These are phyloP conservation scores for Malassezia caprae DNA, from an alignment of 1,284 basidiomycete species.

Conservation along the genomic window DNA sequence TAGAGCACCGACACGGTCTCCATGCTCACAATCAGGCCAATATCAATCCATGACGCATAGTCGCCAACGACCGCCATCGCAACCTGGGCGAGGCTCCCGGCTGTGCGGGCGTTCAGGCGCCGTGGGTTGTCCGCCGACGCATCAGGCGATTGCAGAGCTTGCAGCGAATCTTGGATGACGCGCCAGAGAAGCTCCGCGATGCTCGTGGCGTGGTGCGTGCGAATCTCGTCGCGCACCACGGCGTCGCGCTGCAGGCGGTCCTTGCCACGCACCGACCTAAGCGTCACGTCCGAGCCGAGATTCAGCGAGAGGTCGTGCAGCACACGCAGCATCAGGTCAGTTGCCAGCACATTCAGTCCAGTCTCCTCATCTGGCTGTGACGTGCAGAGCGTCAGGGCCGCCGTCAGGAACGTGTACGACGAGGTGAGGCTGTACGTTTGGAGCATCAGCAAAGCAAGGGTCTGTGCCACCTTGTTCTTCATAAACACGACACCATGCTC, in stretches of 20 bases:
- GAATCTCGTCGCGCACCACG: slow-evolving; percentile 44
- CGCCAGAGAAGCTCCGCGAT: slow-evolving; percentile 80
- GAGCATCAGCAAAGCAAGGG: slow-evolving; percentile 86
- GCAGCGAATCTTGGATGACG: slow-evolving; percentile 63
- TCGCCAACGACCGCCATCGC: slow-evolving; percentile 81
- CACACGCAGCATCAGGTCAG: slow-evolving; percentile 51
- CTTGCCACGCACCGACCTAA: slow-evolving; percentile 37
- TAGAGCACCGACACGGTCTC: slow-evolving; percentile 77
- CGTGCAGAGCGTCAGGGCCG: slow-evolving; percentile 44
- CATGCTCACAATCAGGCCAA: slow-evolving; percentile 85
- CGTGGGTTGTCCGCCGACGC: slow-evolving; percentile 47
- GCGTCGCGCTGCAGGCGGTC: slow-evolving; percentile 44
- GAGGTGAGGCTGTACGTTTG: slow-evolving; percentile 74
- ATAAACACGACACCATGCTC: slow-evolving; percentile 52
- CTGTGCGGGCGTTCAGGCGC: slow-evolving; percentile 55
- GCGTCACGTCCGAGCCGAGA: slow-evolving; percentile 43
- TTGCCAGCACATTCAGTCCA: slow-evolving; percentile 86
- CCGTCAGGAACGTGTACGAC: slow-evolving; percentile 64
- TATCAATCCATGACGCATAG: slow-evolving; percentile 97
- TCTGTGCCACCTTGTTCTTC: slow-evolving; percentile 95
- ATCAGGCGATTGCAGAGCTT: slow-evolving; percentile 13
- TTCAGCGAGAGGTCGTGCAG: slow-evolving; percentile 44
- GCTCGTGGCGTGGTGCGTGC: slow-evolving; percentile 58
- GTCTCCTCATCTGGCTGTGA: slow-evolving; percentile 60
- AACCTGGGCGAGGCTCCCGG: slow-evolving; percentile 73